Evolutionary conservation across 176 grass and related monocot genomes (phyloP), one percentile per base, ranked within the genome.

Genomic region (Echinochloa phyllopogon): DNA sequence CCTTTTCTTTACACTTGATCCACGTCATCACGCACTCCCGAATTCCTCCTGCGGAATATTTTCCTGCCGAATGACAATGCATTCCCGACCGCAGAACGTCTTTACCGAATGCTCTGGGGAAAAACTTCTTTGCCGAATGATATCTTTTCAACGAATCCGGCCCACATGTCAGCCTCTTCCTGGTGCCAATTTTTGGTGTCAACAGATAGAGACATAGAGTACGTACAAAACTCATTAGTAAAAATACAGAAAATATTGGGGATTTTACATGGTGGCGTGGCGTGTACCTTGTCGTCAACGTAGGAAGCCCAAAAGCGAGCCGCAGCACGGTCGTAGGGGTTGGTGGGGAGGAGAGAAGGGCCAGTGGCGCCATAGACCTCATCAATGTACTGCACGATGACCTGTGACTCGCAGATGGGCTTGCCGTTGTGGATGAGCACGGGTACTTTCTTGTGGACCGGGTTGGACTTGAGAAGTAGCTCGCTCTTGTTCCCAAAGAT

Each of bases 231-330:
- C 2, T n/a, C 7, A 23, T 58, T 23, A 53, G 16, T 20, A 17
- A 0, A 6, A 37, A 65, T 39, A 20, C 16, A 0, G 7, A 20
- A 21, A 16, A 21, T n/a, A n/a, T n/a, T n/a, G 37, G 37, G 3
- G 65, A n/a, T 10, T 39, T 68, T 40, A 10, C 38, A 16, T 16
- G 25, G 66, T 23, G 15, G 49, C n/a, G n/a, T n/a, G n/a, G n/a
- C n/a, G 18, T 55, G 49, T 75, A 78, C 76, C 87, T 82, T 93
- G 23, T 85, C 85, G 27, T 90, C 81, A 1, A 77, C 68, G 62
- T 39, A 83, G 58, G 57, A 0, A 3, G 82, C 44, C 82, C 82
- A 75, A 45, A 84, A 75, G 33, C 82, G 70, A 40, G 70, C 58
- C 14, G 27, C 1, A 10, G 58, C 27, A 0, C 33, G 81, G 3